phyloP scores from a whole-genome alignment of 1,284 basidiomycete species.

The Ganoderma sinense region DNA sequence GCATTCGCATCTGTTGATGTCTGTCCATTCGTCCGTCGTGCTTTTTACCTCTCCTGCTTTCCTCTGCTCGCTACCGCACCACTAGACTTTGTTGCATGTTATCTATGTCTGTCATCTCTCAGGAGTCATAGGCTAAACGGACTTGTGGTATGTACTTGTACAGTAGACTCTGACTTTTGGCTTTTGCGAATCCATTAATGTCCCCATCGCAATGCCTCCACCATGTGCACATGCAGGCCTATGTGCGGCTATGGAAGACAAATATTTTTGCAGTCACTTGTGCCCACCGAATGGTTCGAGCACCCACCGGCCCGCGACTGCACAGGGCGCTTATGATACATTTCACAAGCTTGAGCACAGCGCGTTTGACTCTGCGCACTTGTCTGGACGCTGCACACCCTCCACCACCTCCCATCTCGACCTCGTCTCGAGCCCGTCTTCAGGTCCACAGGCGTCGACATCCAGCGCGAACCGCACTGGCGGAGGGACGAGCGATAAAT shows the following conservation, averaged over 20 bases:
- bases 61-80: conserved; percentile 3
- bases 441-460: neutral
- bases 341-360: neutral
- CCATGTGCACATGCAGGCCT: neutral
- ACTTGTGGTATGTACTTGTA: conserved; percentile 36
- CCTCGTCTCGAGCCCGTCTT: neutral
- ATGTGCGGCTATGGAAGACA: neutral
- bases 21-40: conserved; percentile 9
- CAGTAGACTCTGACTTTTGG: conserved; percentile 25
- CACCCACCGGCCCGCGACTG: neutral
- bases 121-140: conserved; percentile 26
- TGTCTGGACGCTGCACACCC: neutral
- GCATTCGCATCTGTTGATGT: conserved; percentile 16
- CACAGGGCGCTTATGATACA: neutral
- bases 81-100: conserved; percentile 35
- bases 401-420: neutral
- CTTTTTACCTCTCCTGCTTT: conserved; percentile 12
- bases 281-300: too few species aligned
- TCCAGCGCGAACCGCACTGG: neutral
- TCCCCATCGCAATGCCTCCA: neutral
- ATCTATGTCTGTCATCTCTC: conserved; percentile 28
- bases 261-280: too few species aligned
- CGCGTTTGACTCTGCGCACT: neutral
- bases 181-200: conserved; percentile 23
- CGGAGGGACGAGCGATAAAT: neutral